These are phyloP conservation scores for Starmera dryadoides DNA, from an alignment of 805 yeast genomes.

Conservation along the genomic window DNA sequence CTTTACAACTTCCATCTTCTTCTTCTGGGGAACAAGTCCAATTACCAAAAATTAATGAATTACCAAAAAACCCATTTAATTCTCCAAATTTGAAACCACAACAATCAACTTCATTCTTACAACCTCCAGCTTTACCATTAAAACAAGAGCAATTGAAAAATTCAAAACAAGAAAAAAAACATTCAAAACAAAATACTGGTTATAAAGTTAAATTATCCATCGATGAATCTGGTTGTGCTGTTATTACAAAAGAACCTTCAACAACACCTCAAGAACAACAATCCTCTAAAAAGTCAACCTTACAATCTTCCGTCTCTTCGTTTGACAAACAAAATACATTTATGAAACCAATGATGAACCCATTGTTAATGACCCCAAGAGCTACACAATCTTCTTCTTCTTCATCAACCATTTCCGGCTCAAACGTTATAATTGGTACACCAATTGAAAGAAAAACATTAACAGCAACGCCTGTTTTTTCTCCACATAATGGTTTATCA, in stretches of 20 bases:
- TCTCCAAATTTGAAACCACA: conserved; percentile 9
- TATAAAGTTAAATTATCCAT: conserved; percentile 12
- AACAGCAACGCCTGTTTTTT: neutral
- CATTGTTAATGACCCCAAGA: neutral
- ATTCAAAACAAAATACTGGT: neutral
- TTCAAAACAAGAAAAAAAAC: neutral
- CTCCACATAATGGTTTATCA: neutral
- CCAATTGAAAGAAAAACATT: neutral
- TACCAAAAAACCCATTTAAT: conserved; percentile 16
- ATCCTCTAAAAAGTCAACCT: neutral
- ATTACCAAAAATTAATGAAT: conserved; percentile 2
- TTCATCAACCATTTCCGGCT: neutral
- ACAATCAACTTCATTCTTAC: neutral
- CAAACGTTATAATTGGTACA: neutral
- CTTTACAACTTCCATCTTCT: too few species aligned
- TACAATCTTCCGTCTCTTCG: too few species aligned
- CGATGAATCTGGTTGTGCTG: conserved; percentile 21
- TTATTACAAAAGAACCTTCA: conserved; percentile 7
- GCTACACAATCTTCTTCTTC: too few species aligned
- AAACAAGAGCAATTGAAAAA: neutral
- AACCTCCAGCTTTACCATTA: neutral
- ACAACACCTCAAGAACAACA: conserved; percentile 2
- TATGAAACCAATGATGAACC: neutral
- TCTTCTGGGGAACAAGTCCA: too few species aligned
- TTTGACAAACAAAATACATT: neutral